These are phyloP conservation scores for Colletotrichum karsti DNA, from an alignment of 2,329 filamentous ascomycete genomes.

Conservation along the genomic window DNA sequence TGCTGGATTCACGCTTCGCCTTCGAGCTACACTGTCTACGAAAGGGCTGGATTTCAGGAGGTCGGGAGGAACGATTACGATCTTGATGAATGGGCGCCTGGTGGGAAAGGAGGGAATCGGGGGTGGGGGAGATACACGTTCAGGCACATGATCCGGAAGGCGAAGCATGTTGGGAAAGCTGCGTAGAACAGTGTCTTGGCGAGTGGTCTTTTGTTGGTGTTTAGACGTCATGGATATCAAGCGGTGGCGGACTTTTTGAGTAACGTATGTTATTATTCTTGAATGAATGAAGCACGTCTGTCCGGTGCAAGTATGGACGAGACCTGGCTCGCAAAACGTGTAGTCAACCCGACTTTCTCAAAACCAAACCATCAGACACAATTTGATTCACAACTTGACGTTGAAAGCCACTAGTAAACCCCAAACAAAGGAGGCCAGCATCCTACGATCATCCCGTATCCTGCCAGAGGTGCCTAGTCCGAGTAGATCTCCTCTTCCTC, in stretches of 20 bases:
- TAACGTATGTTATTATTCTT: too few species aligned
- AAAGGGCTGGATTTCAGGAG: neutral
- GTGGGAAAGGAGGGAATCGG: neutral
- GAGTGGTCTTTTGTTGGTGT: too few species aligned
- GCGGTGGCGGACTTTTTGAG: too few species aligned
- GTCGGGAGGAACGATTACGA: conserved; percentile 14
- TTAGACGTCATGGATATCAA: too few species aligned
- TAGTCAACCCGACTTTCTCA: too few species aligned
- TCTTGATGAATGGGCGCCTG: conserved; percentile 1
- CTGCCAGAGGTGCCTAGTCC: neutral
- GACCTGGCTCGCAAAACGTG: too few species aligned
- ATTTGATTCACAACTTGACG: too few species aligned
- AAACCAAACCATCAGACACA: too few species aligned
- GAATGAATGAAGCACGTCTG: too few species aligned
- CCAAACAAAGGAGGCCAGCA: neutral
- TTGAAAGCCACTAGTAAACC: too few species aligned
- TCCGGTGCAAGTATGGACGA: too few species aligned
- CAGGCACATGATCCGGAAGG: conserved; percentile 3
- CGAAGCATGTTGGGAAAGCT: neutral
- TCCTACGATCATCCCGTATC: neutral
- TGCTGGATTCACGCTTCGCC: conserved; percentile 18
- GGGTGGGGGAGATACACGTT: conserved; percentile 7
- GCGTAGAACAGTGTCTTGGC: too few species aligned
- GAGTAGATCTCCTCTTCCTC: conserved; percentile 24
- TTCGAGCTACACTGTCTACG: neutral